Conservation (phyloP, 108 stramenopile species). For the Bacterosira constricta region DNA sequence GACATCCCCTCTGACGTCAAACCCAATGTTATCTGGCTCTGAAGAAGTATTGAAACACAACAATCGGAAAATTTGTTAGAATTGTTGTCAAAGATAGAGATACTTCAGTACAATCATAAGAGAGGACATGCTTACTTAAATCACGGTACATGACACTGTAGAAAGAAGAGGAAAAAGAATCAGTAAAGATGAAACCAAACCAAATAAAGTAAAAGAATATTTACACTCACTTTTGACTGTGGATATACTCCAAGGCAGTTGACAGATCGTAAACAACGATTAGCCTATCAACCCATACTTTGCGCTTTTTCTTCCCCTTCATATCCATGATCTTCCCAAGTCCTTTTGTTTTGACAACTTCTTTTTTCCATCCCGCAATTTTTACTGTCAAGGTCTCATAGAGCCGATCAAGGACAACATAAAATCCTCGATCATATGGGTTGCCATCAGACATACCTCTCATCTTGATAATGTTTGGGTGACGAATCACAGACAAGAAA, state of each 20-base stretch:
- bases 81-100: neutral
- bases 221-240: slow-evolving; percentile 69
- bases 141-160: slow-evolving; percentile 77
- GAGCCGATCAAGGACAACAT: slow-evolving; percentile 79
- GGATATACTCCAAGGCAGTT: slow-evolving; percentile 77
- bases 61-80: too few species aligned
- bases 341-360: slow-evolving; percentile 46
- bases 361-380: slow-evolving; percentile 72
- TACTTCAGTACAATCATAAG: neutral
- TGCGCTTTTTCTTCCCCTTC: slow-evolving; percentile 68
- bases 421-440: slow-evolving; percentile 56
- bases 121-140: slow-evolving; percentile 37
- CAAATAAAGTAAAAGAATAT: neutral
- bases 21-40: slow-evolving; percentile 53
- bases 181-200: neutral
- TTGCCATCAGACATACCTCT: slow-evolving; percentile 55
- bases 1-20: slow-evolving; percentile 52
- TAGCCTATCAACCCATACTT: slow-evolving; percentile 57
- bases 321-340: slow-evolving; percentile 62
- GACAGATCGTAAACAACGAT: slow-evolving; percentile 78
- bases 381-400: slow-evolving; percentile 74
- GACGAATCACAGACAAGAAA: slow-evolving; percentile 78
- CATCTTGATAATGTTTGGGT: slow-evolving; percentile 93
- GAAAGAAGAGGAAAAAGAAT: slow-evolving; percentile 1
- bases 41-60: too few species aligned